phyloP scores from a whole-genome alignment of 768 basidiomycete genomes.

The Hericium erinaceus region DNA sequence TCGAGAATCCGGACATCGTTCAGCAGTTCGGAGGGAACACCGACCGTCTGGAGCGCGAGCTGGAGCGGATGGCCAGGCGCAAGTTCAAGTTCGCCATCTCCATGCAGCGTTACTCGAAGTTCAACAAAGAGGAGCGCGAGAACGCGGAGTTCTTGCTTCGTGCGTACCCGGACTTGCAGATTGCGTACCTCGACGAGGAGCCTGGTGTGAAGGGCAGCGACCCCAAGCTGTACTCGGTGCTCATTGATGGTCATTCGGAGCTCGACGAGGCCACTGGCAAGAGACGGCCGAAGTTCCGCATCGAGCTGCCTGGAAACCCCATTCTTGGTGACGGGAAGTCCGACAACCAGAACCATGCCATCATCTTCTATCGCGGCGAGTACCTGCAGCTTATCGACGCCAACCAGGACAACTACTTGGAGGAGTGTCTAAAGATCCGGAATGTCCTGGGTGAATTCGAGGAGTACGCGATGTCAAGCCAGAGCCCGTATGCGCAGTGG shows the following conservation, averaged over 20 bases:
- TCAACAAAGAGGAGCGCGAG: conserved; percentile 98
- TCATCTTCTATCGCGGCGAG: conserved; percentile 98
- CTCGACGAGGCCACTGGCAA: conserved; percentile 75
- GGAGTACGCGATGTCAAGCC: conserved; percentile 80
- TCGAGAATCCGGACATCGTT: conserved; percentile 97
- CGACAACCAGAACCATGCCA: conserved; percentile 99
- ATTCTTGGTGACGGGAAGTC: conserved; percentile 99
- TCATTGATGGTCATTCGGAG: conserved; percentile 98
- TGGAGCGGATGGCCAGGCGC: conserved; percentile 92
- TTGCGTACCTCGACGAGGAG: conserved; percentile 97
- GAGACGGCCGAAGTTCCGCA: conserved; percentile 92
- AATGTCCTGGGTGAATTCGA: conserved; percentile 98
- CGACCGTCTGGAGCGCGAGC: conserved; percentile 88
- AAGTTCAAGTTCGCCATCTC: conserved; percentile 99
- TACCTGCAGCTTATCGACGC: conserved; percentile 99
- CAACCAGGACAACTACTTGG: conserved; percentile 99
- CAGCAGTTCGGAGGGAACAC: conserved; percentile 96
- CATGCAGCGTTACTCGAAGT: conserved; percentile 98
- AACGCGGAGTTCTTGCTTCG: conserved; percentile 97
- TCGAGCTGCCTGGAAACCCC: conserved; percentile 96
- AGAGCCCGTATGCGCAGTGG: conserved; percentile 95
- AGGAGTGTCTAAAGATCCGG: conserved; percentile 98
- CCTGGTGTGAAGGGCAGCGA: conserved; percentile 83
- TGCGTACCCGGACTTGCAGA: conserved; percentile 97
- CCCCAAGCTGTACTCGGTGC: conserved; percentile 78